A percentile compares a stretch with the other conserved stretches of the same genome.
Evolutionary conservation across 2,329 filamentous ascomycete species (phyloP).

Genomic region (Colletotrichum siamense): DNA sequence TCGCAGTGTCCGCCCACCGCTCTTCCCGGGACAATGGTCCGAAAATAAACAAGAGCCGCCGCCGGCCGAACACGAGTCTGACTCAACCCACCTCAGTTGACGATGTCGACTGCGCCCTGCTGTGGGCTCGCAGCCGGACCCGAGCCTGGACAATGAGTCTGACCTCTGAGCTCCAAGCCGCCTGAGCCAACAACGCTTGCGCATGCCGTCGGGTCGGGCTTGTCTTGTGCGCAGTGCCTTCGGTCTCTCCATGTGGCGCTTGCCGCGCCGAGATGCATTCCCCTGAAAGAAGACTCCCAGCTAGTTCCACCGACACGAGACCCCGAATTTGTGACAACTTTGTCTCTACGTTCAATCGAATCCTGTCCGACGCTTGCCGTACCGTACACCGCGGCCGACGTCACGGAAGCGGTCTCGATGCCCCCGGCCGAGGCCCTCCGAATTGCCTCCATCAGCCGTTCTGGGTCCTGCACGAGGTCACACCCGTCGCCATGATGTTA

Average conservation of each 20-base stretch:
- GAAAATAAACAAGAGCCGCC: constrained; percentile 17
- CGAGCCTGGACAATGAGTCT: not conserved
- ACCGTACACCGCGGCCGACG: constrained; percentile 14
- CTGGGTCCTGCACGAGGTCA: not conserved
- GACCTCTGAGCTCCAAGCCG: not conserved
- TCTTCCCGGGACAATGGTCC: constrained; percentile 11
- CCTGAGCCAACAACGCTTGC: not conserved
- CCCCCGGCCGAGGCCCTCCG: not conserved
- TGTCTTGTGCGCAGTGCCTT: not conserved
- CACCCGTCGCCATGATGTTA: not conserved
- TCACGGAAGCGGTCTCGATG: constrained; percentile 5
- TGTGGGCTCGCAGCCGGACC: not conserved
- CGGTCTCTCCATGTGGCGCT: constrained; percentile 17
- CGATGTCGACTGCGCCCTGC: constrained; percentile 19
- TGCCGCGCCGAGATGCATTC: not conserved
- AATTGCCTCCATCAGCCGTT: not conserved
- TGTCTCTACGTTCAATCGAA: not conserved
- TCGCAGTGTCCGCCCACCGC: not conserved
- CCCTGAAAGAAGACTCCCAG: not conserved
- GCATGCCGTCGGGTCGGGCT: not conserved
- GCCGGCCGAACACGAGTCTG: constrained; percentile 18
- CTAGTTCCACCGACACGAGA: not conserved
- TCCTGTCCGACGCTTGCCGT: constrained; percentile 6
- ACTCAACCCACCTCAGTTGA: not conserved
- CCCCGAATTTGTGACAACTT: not conserved